Conservation (phyloP, 1,284 basidiomycete genomes). For the Naganishia cerealis region DNA sequence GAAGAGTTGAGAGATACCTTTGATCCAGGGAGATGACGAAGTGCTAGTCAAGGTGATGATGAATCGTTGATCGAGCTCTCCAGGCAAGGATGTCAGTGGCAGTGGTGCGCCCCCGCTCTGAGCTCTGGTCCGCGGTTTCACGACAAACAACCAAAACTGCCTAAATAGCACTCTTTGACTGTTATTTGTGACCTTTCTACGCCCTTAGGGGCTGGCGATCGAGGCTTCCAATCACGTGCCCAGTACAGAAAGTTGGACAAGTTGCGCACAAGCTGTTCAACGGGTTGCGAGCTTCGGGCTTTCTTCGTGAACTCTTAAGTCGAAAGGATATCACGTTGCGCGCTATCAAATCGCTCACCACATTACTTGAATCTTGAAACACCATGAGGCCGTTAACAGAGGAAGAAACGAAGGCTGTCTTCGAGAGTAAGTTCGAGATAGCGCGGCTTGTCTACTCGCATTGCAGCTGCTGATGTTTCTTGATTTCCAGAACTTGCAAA, state of each 20-base stretch:
- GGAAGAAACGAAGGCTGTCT: constrained; percentile 56
- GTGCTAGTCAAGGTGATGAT: constrained; percentile 12
- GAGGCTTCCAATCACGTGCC: constrained; percentile 1
- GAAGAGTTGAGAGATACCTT: not conserved
- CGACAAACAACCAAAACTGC: too few species aligned
- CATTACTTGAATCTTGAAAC: not conserved
- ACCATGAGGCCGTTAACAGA: constrained; percentile 55
- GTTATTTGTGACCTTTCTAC: not conserved
- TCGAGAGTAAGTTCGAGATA: constrained; percentile 50
- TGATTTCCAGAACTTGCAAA: constrained; percentile 52
- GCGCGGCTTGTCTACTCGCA: not conserved
- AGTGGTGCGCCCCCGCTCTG: not conserved
- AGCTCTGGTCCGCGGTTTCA: not conserved
- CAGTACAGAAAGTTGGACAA: constrained; percentile 21
- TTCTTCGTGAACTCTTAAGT: not conserved
- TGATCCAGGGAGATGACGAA: constrained; percentile 1
- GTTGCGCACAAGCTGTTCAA: not conserved
- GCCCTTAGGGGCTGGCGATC: not conserved
- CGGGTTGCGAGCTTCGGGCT: not conserved
- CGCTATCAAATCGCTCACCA: not conserved
- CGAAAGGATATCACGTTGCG: not conserved
- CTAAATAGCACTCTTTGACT: not conserved
- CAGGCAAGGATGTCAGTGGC: not conserved
- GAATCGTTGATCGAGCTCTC: constrained; percentile 9
- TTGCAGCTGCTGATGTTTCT: constrained; percentile 3